phyloP scores from a whole-genome alignment of 2,329 filamentous ascomycete species.

The Ophiosphaerella narmari region DNA sequence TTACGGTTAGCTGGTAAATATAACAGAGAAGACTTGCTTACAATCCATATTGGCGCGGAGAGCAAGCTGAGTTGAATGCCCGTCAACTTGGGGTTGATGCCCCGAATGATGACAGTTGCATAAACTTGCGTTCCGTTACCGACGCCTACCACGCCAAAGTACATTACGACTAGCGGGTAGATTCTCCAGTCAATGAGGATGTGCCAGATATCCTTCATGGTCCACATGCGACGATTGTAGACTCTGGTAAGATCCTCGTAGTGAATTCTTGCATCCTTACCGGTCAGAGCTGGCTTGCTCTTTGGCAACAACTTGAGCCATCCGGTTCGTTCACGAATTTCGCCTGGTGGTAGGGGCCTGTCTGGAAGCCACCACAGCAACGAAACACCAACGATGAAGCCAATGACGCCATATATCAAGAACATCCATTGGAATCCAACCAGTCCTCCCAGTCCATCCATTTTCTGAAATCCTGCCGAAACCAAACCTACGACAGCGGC shows the following conservation, averaged over 20 bases:
- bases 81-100: slow-evolving; percentile 74
- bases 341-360: slow-evolving; percentile 75
- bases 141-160: slow-evolving; percentile 91
- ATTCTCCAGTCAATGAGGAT: slow-evolving; percentile 85
- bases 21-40: slow-evolving; percentile 50
- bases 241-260: slow-evolving; percentile 82
- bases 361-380: slow-evolving; percentile 93
- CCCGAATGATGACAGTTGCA: slow-evolving; percentile 81
- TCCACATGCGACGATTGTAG: slow-evolving; percentile 78
- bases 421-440: slow-evolving; percentile 95
- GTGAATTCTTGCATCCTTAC: slow-evolving; percentile 78
- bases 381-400: slow-evolving; percentile 69
- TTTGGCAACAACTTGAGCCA: slow-evolving; percentile 69
- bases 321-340: slow-evolving; percentile 56
- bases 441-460: slow-evolving; percentile 77
- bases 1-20: slow-evolving; percentile 10
- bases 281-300: slow-evolving; percentile 71
- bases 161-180: slow-evolving; percentile 87
- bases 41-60: slow-evolving; percentile 91
- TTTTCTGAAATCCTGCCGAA: slow-evolving; percentile 87
- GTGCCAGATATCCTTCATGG: slow-evolving; percentile 66
- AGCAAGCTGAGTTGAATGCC: slow-evolving; percentile 78
- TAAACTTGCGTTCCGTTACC: slow-evolving; percentile 90
- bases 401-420: slow-evolving; percentile 79
- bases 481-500: slow-evolving; percentile 88